phyloP scores from a whole-genome alignment of 257 asterid genomes.

The Pogostemon cablin region DNA sequence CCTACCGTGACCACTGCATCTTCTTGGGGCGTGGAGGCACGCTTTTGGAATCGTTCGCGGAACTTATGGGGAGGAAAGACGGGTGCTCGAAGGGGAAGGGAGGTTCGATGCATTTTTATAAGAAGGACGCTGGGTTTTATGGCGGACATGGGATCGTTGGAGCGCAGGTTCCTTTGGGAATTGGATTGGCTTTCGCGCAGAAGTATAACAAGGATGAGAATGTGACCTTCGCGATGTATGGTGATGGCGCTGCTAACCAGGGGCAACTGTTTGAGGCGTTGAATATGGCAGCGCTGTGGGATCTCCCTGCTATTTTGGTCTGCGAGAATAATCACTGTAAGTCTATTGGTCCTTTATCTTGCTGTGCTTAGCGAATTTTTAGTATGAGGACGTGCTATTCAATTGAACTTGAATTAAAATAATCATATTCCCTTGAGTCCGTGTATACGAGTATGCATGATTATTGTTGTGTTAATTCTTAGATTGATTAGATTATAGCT shows the following conservation, averaged over 20 bases:
- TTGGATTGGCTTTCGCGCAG: constrained; percentile 95
- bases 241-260: constrained; percentile 98
- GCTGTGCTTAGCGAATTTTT: background rate
- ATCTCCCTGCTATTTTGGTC: constrained; percentile 92
- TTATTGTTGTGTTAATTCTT: constrained; percentile 17
- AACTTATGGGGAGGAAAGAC: constrained; percentile 86
- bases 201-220: constrained; percentile 82
- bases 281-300: constrained; percentile 98
- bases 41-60: constrained; percentile 64
- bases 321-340: constrained; percentile 99
- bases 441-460: background rate
- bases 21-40: constrained; percentile 82
- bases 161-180: constrained; percentile 89
- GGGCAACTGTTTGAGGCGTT: constrained; percentile 97
- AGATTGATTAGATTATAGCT: constrained; percentile 10
- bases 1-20: constrained; percentile 77
- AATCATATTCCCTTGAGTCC: constrained; percentile 1
- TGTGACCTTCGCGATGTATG: constrained; percentile 85
- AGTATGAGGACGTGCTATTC: background rate
- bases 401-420: constrained; percentile 27
- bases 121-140: constrained; percentile 79
- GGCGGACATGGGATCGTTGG: constrained; percentile 99
- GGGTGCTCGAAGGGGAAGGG: constrained; percentile 97
- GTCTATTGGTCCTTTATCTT: constrained; percentile 28
- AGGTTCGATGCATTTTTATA: constrained; percentile 96